These are phyloP conservation scores for Saccharomycopsis schoenii DNA, from an alignment of 805 yeast genomes.

Conservation along the genomic window DNA sequence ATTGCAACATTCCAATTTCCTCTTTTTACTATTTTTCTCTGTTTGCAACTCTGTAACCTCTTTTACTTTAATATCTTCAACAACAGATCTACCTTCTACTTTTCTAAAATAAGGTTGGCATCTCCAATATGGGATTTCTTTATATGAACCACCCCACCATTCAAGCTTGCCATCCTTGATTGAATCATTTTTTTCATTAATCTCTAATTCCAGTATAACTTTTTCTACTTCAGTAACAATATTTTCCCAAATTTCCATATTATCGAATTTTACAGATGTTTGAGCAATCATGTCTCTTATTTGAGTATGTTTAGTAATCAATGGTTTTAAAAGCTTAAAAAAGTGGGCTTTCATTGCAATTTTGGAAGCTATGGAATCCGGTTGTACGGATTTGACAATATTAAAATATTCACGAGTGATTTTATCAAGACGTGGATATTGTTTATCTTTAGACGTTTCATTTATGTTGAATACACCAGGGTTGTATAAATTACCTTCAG, in stretches of 20 bases:
- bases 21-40: not conserved
- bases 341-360: constrained; percentile 87
- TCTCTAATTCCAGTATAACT: constrained; percentile 44
- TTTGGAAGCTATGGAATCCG: constrained; percentile 58
- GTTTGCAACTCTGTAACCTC: not conserved
- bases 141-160: constrained; percentile 33
- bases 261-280: constrained; percentile 24
- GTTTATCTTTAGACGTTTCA: constrained; percentile 34
- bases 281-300: constrained; percentile 62
- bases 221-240: constrained; percentile 60
- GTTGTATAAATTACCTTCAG: constrained; percentile 88
- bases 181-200: constrained; percentile 47
- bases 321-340: constrained; percentile 77
- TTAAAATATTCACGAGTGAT: constrained; percentile 83
- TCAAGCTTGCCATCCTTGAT: constrained; percentile 43
- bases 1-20: not conserved
- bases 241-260: constrained; percentile 40
- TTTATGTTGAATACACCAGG: constrained; percentile 67
- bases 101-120: constrained; percentile 92
- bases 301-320: constrained; percentile 67
- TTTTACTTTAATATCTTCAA: constrained; percentile 1
- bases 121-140: constrained; percentile 86
- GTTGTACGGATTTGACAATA: constrained; percentile 42
- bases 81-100: constrained; percentile 53
- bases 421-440: constrained; percentile 78